Base-by-base conservation (phyloP, 225 moss, liverwort and hornwort genomes). In the Physcomitrium patens region DNA sequence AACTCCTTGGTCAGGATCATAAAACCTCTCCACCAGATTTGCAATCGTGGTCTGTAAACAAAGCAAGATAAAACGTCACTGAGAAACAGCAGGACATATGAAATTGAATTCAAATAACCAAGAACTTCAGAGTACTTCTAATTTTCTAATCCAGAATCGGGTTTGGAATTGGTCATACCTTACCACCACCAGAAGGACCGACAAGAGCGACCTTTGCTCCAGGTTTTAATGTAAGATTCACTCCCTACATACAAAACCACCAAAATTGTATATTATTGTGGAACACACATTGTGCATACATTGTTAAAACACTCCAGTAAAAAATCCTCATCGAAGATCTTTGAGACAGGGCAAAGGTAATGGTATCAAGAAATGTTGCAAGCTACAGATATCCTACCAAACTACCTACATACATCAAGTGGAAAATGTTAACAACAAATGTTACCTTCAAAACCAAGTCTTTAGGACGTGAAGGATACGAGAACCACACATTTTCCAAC, bases 131-230 rank as follows among this genome's bases (percentile, higher is more conserved):
- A 0, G 17, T 26, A 22, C 8, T 46, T 79, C 27, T 13, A 63
- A 48, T 11, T 23, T 58, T 45, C 57, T 45, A 37, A 22, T 22
- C 5, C 14, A n/a, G 10, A 18, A 46, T 60, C 5, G 12, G 26
- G 20, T 53, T 17, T 56, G 12, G 13, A 78, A 74, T 55, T 51
- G 58, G 46, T 9, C 73, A 67, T 82, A 94, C 97, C 91, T 99
- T 99, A 37, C 97, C 97, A 79, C 97, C 97, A 75, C 94, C 97
- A 84, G 94, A 94, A n/a, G 94, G 97, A 31, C 97, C 97, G 11
- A 99, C 97, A 78, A 99, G 89, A 31, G 97, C 97, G 62, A 99
- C 94, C 84, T 99, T 99, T 16, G 83, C 97, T 77, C 97, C 97
- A 74, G 94, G 93, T 56, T 83, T 93, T 68, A 99, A 66, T 65